Conservation (phyloP, 208 protist species). For the Trypanosoma brucei region DNA sequence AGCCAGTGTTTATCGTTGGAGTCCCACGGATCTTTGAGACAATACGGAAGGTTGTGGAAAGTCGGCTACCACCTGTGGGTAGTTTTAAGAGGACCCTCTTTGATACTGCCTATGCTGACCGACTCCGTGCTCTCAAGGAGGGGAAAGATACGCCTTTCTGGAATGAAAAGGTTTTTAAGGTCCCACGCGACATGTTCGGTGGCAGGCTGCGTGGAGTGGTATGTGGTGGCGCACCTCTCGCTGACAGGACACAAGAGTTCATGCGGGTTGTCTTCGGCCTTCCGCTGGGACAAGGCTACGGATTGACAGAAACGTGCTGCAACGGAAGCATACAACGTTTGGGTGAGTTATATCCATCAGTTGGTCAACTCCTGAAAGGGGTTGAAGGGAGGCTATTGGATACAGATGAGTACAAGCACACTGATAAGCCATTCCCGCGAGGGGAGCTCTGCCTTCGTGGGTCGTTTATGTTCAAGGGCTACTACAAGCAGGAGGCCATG, state of each 20-base stretch:
- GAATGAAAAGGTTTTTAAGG: constrained; percentile 70
- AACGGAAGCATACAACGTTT: constrained; percentile 23
- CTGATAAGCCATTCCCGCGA: constrained; percentile 36
- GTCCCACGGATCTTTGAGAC: constrained; percentile 57
- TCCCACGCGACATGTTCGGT: constrained; percentile 63
- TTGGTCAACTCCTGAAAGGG: constrained; percentile 22
- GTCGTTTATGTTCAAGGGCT: constrained; percentile 65
- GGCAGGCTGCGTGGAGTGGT: constrained; percentile 56
- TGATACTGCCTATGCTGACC: constrained; percentile 48
- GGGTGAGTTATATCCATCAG: constrained; percentile 24
- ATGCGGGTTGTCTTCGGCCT: constrained; percentile 60
- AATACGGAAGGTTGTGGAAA: constrained; percentile 45
- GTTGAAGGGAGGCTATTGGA: constrained; percentile 68
- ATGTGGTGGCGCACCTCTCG: constrained; percentile 44
- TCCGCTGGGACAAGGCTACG: constrained; percentile 51
- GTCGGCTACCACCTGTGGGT: constrained; percentile 29
- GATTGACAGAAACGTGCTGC: constrained; percentile 55
- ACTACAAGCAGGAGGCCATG: constrained; percentile 74
- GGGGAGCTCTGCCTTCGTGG: constrained; percentile 81
- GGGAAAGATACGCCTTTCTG: constrained; percentile 73
- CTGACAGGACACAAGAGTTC: constrained; percentile 55
- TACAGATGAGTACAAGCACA: constrained; percentile 56
- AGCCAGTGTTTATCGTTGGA: constrained; percentile 56
- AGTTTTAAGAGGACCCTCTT: constrained; percentile 51
- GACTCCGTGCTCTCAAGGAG: constrained; percentile 43